Evolutionary conservation across 2,329 filamentous ascomycete genomes (phyloP).

Genomic region (Phaeosphaeriaceae sp.): DNA sequence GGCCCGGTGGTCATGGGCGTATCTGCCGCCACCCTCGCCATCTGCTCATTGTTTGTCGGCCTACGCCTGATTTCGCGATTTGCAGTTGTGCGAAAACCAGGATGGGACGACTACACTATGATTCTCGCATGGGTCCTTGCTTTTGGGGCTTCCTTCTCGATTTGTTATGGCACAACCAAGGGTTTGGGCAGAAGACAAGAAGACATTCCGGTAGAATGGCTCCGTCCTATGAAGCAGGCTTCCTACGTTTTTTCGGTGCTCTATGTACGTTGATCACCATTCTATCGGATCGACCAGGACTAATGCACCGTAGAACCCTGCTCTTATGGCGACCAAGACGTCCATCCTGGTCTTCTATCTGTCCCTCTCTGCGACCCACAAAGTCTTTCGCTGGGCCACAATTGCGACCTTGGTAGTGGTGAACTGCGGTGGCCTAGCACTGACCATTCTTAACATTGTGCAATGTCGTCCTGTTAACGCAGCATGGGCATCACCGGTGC

Average conservation of each 20-base stretch:
- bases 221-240: constrained; percentile 61
- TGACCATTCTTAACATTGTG: constrained; percentile 87
- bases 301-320: constrained; percentile 71
- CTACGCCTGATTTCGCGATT: constrained; percentile 76
- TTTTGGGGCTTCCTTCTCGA: constrained; percentile 71
- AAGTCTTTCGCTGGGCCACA: constrained; percentile 80
- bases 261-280: constrained; percentile 54
- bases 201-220: constrained; percentile 62
- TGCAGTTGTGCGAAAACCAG: constrained; percentile 74
- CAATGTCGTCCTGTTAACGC: constrained; percentile 80
- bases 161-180: constrained; percentile 67
- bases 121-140: constrained; percentile 77
- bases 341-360: constrained; percentile 94
- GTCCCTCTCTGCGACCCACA: constrained; percentile 78
- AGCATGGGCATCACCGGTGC: constrained; percentile 64
- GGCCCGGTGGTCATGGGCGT: constrained; percentile 67
- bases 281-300: constrained; percentile 4
- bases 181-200: constrained; percentile 73
- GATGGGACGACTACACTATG: constrained; percentile 83
- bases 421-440: constrained; percentile 76
- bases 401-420: constrained; percentile 79
- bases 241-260: constrained; percentile 68
- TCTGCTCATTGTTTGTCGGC: constrained; percentile 77
- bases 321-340: constrained; percentile 88
- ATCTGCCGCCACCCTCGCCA: constrained; percentile 70